Base-by-base conservation (phyloP, 768 basidiomycete genomes). In the Suillus luteus region DNA sequence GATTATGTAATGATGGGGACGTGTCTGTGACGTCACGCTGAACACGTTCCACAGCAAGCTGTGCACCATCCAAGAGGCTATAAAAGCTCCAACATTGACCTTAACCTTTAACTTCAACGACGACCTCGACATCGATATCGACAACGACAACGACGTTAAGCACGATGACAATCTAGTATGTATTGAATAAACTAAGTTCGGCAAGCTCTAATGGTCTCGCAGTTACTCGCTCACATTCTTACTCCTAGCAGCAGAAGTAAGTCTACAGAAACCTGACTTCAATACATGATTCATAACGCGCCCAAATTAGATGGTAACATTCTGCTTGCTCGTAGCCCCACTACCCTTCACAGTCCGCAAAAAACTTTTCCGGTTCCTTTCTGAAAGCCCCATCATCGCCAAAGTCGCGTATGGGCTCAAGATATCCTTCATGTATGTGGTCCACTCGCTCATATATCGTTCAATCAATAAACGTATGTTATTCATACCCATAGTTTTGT, bases 401-500 rank as follows among this genome's bases (percentile, higher is more conserved):
- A 96, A 95, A 70, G 68, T 96, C 63, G 92, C 94, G 8, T 97
- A 97, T 73, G 95, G 81, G 24, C 83, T 97, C 71, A 96, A 96
- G 76, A 96, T 97, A 65, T 89, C 93, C 10, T 97, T 96, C 82
- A 95, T 97, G 92, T 92, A 63, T 52, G 86, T 76, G 59, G 27
- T 55, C 63, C 15, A 41, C 54, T 9, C 35, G 27, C 24, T 33
- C 19, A 12, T 4, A 38, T 17, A 8, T 17, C 31, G 12, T 52
- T 60, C 43, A 35, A 19, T 35, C 1, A 31, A 33, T 54, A 7
- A 54, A 1, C 31, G 31, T 4, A 31, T 52, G 9, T 12, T 19
- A n/a, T 46, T n/a, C 48, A 22, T 38, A 15, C 68, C 5, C n/a
- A 1, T 60, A 89, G 92, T 66, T 95, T 96, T 71, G 87, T 97